These are phyloP conservation scores for Ceratocystiopsis sp. DNA, from an alignment of 2,329 filamentous ascomycete genomes.

Conservation along the genomic window DNA sequence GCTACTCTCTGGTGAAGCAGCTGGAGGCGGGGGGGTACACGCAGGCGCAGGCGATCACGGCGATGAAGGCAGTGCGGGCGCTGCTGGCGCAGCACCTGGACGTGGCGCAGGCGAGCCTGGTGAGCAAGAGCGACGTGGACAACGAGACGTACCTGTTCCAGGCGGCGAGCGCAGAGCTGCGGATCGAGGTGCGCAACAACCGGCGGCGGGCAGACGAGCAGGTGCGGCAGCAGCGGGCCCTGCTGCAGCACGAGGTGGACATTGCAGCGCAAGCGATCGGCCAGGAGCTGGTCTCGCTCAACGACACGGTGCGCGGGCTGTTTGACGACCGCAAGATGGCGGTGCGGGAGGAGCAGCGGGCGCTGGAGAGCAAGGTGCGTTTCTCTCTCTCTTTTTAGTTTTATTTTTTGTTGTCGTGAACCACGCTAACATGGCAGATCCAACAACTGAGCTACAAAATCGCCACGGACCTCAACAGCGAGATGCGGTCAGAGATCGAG, in stretches of 20 bases:
- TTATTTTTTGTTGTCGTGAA: not conserved
- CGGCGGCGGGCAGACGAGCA: slow-evolving; percentile 62
- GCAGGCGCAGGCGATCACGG: slow-evolving; percentile 55
- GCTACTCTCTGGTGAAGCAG: slow-evolving; percentile 71
- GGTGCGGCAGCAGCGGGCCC: slow-evolving; percentile 65
- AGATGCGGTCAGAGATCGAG: slow-evolving; percentile 84
- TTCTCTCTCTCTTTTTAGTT: not conserved
- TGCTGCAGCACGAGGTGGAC: slow-evolving; percentile 89
- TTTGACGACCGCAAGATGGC: slow-evolving; percentile 94
- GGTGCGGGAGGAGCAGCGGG: slow-evolving; percentile 73
- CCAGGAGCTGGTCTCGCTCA: slow-evolving; percentile 66
- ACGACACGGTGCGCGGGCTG: slow-evolving; percentile 85
- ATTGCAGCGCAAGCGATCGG: slow-evolving; percentile 71
- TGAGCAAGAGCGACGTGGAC: slow-evolving; percentile 83
- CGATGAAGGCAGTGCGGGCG: slow-evolving; percentile 82
- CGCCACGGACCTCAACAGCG: slow-evolving; percentile 73
- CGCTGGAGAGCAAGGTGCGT: slow-evolving; percentile 60
- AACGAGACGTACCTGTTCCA: slow-evolving; percentile 91
- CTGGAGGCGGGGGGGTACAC: slow-evolving; percentile 57
- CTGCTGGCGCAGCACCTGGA: slow-evolving; percentile 66
- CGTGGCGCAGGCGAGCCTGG: slow-evolving; percentile 60
- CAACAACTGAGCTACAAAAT: slow-evolving; percentile 96
- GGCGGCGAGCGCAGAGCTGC: slow-evolving; percentile 82
- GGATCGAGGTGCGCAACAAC: slow-evolving; percentile 68
- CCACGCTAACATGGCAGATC: slow-evolving; percentile 32